These are phyloP conservation scores for Tinospora cordifolia DNA, from an alignment of 164 flowering plant species.

Conservation along the genomic window DNA sequence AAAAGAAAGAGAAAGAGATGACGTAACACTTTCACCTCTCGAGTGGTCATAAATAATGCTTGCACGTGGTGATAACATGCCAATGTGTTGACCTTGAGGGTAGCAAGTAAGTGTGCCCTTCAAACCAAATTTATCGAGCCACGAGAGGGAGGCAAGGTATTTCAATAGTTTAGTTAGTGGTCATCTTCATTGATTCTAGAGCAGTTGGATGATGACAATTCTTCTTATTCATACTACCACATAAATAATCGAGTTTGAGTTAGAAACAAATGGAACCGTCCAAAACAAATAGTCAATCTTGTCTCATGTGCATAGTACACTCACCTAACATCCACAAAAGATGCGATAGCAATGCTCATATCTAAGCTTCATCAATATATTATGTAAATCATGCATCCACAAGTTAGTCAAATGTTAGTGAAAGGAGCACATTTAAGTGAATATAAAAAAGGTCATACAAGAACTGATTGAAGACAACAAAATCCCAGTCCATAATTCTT, in stretches of 20 bases:
- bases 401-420: not conserved
- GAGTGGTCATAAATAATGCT: too few relatives aligned
- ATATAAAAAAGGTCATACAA: not conserved
- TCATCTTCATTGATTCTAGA: slow-evolving; percentile 84
- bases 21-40: too few relatives aligned
- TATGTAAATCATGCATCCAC: slow-evolving; percentile 67
- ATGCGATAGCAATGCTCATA: slow-evolving; percentile 74
- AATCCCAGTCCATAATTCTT: too few relatives aligned
- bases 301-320: slow-evolving; percentile 8
- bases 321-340: slow-evolving; percentile 89
- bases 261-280: not conserved
- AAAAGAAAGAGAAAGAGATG: too few relatives aligned
- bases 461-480: too few relatives aligned
- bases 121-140: too few relatives aligned
- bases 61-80: too few relatives aligned
- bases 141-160: too few relatives aligned
- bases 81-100: too few relatives aligned
- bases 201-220: slow-evolving; percentile 59
- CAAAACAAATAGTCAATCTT: too few relatives aligned
- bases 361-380: slow-evolving; percentile 66
- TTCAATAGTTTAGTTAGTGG: slow-evolving; percentile 36
- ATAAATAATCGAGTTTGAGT: too few relatives aligned
- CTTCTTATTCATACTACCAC: slow-evolving; percentile 71
- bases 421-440: not conserved
- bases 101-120: too few relatives aligned